Evolutionary conservation across 2,329 filamentous ascomycete genomes (phyloP), one percentile per base, ranked within the genome.

Genomic region (Clarireedia paspali): DNA sequence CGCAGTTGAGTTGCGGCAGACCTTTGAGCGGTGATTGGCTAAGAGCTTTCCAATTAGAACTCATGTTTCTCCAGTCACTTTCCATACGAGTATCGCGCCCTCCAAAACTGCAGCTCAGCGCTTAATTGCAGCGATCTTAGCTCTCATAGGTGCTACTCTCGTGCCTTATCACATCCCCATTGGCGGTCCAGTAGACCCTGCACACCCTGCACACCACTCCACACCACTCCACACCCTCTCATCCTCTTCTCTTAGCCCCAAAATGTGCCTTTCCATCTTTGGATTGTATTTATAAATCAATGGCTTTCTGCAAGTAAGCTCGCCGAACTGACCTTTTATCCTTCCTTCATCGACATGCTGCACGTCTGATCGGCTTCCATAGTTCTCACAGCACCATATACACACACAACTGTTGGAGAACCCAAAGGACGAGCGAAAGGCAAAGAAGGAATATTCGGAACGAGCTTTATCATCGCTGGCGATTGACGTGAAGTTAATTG

Each of bases 221-320:
- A 20, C 20, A 20, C 20, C 20, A 34, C 30, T 34, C 30, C 30
- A 34, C 30, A 2, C 30, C 30, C 17, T 34, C 44, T 48, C 10
- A 44, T 48, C 38, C 44, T 47, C 6, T 27, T 27, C 51, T 38
- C 38, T 34, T 20, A 17, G 42, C 23, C 10, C 23, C 10, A 47
- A 15, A 52, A 53, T 48, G 42, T 47, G 34, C 40, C 30, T 47
- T 30, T 10, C 27, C 51, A 24, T 39, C 39, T 42, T n/a, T 42
- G 17, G 9, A 20, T 20, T 42, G 12, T 54, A 54, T 54, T 54
- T 48, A 54, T 49, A 54, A 49, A 39, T 54, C n/a, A 48, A 38
- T 20, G 45, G 34, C 36, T 24, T 17, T 24, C 34, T 45, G 50
- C 20, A 36, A 17, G 14, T 47, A 47, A 47, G 50, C 40, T 53